These are phyloP conservation scores for Sporothrix sp. DNA, from an alignment of 2,329 filamentous ascomycete species.

Conservation along the genomic window DNA sequence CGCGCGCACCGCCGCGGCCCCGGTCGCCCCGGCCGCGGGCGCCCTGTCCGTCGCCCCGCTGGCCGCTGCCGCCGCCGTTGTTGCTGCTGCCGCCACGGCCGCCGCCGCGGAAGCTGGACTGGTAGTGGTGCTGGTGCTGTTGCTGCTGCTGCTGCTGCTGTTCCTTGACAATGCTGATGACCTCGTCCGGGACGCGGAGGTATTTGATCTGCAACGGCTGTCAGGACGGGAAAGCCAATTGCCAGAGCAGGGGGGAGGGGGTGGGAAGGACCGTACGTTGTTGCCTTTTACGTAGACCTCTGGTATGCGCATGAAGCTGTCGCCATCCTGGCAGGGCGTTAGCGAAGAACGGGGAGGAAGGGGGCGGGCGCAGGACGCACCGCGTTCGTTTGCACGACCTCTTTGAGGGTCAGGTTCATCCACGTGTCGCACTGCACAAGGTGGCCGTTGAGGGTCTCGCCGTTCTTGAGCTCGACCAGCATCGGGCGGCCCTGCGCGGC, in stretches of 20 bases:
- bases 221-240: neutral
- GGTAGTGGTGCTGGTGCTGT: constrained; percentile 21
- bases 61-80: constrained; percentile 45
- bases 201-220: constrained; percentile 84
- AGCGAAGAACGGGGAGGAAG: neutral
- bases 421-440: constrained; percentile 96
- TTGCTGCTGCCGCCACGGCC: constrained; percentile 51
- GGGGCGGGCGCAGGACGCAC: constrained; percentile 31
- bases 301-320: constrained; percentile 83
- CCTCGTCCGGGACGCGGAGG: constrained; percentile 89
- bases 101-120: constrained; percentile 42
- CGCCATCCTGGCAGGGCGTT: constrained; percentile 58
- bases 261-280: constrained; percentile 56
- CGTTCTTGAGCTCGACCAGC: constrained; percentile 94
- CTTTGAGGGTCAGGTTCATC: constrained; percentile 98
- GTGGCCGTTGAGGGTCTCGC: constrained; percentile 94
- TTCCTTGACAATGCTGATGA: constrained; percentile 88
- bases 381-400: constrained; percentile 91
- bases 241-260: neutral
- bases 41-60: constrained; percentile 45
- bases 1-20: constrained; percentile 40
- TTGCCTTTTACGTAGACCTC: constrained; percentile 97
- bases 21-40: constrained; percentile 35
- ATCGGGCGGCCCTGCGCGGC: constrained; percentile 96
- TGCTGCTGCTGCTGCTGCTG: constrained; percentile 71